These are phyloP conservation scores for Auxenochlorella protothecoides DNA, from an alignment of 139 green algal species.

Conservation along the genomic window DNA sequence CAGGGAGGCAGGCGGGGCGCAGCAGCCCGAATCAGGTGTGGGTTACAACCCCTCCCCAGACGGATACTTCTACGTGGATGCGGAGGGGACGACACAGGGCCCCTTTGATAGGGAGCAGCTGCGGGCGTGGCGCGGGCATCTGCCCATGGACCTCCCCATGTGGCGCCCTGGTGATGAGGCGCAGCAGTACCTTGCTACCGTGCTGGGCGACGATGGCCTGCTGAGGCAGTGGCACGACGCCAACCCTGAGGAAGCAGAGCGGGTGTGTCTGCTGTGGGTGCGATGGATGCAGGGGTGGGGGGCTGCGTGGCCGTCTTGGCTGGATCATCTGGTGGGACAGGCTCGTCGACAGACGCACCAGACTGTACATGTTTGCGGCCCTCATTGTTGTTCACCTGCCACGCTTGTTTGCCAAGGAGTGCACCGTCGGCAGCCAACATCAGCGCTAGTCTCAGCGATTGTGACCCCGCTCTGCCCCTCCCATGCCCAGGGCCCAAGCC, in stretches of 20 bases:
- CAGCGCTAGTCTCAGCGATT: too few species aligned
- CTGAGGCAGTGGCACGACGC: constrained; percentile 14
- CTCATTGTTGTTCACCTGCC: not conserved
- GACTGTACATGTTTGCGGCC: too few species aligned
- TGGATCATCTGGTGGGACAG: too few species aligned
- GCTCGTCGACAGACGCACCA: too few species aligned
- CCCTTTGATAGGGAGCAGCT: constrained; percentile 34
- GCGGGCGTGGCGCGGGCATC: constrained; percentile 25
- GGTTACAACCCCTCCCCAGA: too few species aligned
- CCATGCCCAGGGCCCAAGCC: not conserved
- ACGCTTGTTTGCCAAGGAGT: too few species aligned
- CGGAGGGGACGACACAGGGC: constrained; percentile 23
- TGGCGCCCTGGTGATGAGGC: constrained; percentile 11
- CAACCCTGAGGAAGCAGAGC: constrained; percentile 8
- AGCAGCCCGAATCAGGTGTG: too few species aligned
- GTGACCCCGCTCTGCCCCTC: not conserved
- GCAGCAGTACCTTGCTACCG: constrained; percentile 16
- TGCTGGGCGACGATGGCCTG: constrained; percentile 30
- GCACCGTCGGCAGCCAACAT: too few species aligned
- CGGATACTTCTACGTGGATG: constrained; percentile 31
- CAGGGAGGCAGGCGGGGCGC: too few species aligned
- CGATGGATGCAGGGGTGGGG: too few species aligned
- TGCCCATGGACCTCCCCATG: constrained; percentile 48
- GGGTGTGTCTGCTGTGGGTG: not conserved
- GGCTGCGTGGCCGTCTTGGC: too few species aligned